Evolutionary conservation across 495 filamentous ascomycete species (phyloP), one percentile per base, ranked within the genome.

Genomic region (Platismatia glauca): DNA sequence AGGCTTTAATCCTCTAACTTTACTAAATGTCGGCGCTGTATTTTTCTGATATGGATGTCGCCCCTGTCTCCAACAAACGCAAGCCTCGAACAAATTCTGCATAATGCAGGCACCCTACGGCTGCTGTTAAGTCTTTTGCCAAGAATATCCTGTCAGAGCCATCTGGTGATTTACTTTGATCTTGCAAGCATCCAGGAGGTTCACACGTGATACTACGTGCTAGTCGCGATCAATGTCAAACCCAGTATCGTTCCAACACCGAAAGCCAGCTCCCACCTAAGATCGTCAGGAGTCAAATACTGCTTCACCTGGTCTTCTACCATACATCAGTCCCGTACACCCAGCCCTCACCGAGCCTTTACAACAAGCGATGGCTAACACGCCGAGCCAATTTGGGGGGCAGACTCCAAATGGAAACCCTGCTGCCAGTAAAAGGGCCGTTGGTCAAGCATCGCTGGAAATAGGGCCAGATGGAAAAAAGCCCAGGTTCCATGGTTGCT

Each of bases 401-500:
- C 66, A 61, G 22, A 65, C 66, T 16, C 66, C 66, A 38, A 58
- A 57, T 61, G 60, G 64, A 15, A 55, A 48, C 11, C 41, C 58
- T 1, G 39, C 55, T 16, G 50, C 52, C 39, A 68, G n/a, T 56
- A 68, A 68, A 50, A 64, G 60, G 43, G 38, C 53, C 44, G 66
- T 59, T 41, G 52, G 44, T 18, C 63, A 68, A 50, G 56, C 39
- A 46, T 62, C 61, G 7, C 48, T 70, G 35, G 68, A 74, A 43
- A 63, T 67, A 1, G 67, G 71, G 31, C 58, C 70, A n/a, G 66
- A 68, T 55, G 69, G 65, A 55, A 65, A 70, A 60, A 63, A 69
- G 57, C 72, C 79, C 9, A 80, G 83, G 64, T 98, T 95, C 70
- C 75, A 77, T 56, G 94, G 94, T 35, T 96, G 91, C 76, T 93